Base-by-base conservation (phyloP, 768 basidiomycete genomes). In the Galerina marginata region DNA sequence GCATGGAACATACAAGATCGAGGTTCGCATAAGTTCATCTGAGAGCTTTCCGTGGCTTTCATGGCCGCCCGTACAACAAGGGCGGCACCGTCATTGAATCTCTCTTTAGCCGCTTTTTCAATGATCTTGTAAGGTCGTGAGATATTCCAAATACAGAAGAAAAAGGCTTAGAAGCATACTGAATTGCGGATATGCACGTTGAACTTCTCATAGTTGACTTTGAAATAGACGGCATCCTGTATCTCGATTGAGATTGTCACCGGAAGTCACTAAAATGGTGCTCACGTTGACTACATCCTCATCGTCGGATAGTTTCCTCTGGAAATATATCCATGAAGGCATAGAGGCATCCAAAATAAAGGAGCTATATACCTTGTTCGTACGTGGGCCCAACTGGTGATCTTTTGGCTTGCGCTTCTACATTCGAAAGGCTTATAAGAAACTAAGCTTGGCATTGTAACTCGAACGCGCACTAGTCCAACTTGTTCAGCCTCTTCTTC, bases 131-230 rank as follows among this genome's bases (percentile, higher is more conserved):
- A n/a, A 42, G 14, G 10, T 33, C 20, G 14, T 52, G 44, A 46
- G 39, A 26, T n/a, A 48, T 14, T 55, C 57, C 48, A 67, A 65
- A 59, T 29, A 63, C 58, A 50, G 42, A 39, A 42, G 36, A 38
- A 20, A 7, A 14, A 14, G 29, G 29, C 29, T 4, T 51, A 44
- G 25, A 12, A 60, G 40, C 55, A n/a, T 65, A 93, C 94, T 69
- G 88, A 81, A 75, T 97, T 96, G 44, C 96, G 89, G 54, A 97
- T 86, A 66, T 93, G 88, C 36, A 93, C 79, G 65, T 91, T 88
- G 74, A 95, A 96, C 67, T 86, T 90, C 65, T 95, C 90, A 70
- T 89, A 92, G 76, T 98, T 98, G 49, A 98, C 84, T 49, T 92
- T 86, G 70, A 97, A 92, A 73, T 88, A 87, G 37, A 93, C 83